Percentiles rank a stretch among this genome's conserved stretches.
Conservation (phyloP, 352 stramenopile genomes). For the Globisporangium parvum region DNA sequence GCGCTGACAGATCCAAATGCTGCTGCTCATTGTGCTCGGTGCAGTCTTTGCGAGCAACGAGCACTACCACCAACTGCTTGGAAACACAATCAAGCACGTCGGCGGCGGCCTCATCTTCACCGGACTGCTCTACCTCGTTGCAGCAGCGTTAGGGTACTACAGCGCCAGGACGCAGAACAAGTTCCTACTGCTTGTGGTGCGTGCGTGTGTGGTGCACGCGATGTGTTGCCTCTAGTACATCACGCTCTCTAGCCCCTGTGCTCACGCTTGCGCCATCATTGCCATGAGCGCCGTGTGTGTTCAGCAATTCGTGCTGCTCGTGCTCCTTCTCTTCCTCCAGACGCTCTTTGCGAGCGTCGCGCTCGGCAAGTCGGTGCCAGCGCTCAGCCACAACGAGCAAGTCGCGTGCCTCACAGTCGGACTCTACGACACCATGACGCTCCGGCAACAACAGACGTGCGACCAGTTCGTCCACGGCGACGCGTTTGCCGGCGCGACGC, state of each 20-base stretch:
- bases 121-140: constrained; percentile 44
- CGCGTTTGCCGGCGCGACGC: constrained; percentile 47
- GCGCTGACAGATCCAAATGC: constrained; percentile 31
- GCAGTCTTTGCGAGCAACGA: constrained; percentile 38
- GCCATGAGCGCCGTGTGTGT: not conserved
- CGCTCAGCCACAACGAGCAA: constrained; percentile 31
- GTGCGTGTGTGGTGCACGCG: no score
- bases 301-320: constrained; percentile 41
- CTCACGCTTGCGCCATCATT: not conserved
- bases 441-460: constrained; percentile 28
- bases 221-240: no score
- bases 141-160: constrained; percentile 36
- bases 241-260: no score
- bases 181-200: constrained; percentile 55
- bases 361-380: constrained; percentile 25
- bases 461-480: constrained; percentile 51
- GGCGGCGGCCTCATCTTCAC: constrained; percentile 68
- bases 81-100: constrained; percentile 40
- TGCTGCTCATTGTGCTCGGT: constrained; percentile 46
- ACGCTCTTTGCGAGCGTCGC: constrained; percentile 53
- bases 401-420: constrained; percentile 57
- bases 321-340: constrained; percentile 51
- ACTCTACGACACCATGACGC: constrained; percentile 33
- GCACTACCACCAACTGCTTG: constrained; percentile 61
- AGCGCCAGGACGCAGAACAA: constrained; percentile 70